Conservation (phyloP, 116 monocot species). For the Cymodocea nodosa region DNA sequence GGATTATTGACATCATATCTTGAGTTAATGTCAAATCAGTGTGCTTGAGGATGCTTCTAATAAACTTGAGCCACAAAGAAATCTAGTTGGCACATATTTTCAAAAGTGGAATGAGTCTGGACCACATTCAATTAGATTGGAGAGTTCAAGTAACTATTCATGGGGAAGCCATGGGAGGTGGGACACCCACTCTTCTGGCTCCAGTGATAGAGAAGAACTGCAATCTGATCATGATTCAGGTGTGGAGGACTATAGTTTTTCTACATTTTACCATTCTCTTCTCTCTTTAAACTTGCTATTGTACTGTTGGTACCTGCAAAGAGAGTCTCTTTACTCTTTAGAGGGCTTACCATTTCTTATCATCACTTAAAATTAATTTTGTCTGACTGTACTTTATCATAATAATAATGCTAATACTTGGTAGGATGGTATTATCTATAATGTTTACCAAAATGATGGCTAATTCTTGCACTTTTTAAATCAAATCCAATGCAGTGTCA, state of each 20-base stretch:
- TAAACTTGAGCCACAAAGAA: constrained; percentile 53
- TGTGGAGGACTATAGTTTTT: constrained; percentile 7
- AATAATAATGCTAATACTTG: too few species aligned
- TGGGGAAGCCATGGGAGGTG: constrained; percentile 53
- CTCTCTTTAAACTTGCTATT: background rate
- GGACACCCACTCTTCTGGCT: constrained; percentile 73
- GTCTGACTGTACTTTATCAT: too few species aligned
- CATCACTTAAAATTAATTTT: too few species aligned
- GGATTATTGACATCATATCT: background rate
- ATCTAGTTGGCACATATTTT: constrained; percentile 21
- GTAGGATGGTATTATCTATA: too few species aligned
- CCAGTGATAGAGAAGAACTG: constrained; percentile 70
- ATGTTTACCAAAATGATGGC: too few species aligned
- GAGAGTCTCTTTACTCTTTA: too few species aligned
- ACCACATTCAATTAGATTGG: constrained; percentile 24
- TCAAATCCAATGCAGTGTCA: too few species aligned
- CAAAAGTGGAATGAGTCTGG: constrained; percentile 35
- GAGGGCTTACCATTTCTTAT: too few species aligned
- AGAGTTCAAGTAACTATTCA: constrained; percentile 29
- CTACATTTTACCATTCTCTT: background rate
- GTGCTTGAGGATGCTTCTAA: too few species aligned
- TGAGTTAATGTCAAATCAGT: constrained; percentile 28
- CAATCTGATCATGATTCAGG: constrained; percentile 45
- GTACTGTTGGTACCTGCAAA: too few species aligned
- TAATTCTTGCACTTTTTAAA: too few species aligned